Evolutionary conservation across 1,284 basidiomycete genomes (phyloP), one percentile per base, ranked within the genome.

Genomic region (Cryptococcus sp.): DNA sequence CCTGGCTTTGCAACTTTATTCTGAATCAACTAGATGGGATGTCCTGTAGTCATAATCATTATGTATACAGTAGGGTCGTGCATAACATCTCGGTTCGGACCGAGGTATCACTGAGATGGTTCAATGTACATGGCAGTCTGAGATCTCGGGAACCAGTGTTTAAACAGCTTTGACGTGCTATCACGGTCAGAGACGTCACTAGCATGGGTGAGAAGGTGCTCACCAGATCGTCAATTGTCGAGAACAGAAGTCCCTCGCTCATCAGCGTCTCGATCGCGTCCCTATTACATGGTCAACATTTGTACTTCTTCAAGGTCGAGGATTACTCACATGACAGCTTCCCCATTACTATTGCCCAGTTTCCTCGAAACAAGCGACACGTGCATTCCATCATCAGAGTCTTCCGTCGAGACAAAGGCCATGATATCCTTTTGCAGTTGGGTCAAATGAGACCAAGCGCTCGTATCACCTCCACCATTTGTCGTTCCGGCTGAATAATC

Each of bases 261-360:
- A 87, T 83, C 51, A 93, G 78, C 51, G 74, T 73, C 57, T 89
- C 86, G 55, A 91, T 76, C 31, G 85, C 86, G 46, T 82, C 76
- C 63, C 88, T 82, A 57, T 52, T 49, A 44, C 2, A 10, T 10
- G 38, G 38, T 41, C n/a, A 41, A 2, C 38, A 41, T 10, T 10
- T 10, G 38, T 41, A 41, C 38, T 10, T 41, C 10, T 41, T 41
- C n/a, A 41, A 10, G n/a, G n/a, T 41, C n/a, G 38, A n/a, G 38
- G 36, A 5, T 4, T 7, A 65, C 79, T 58, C 55, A 82, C 82
- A 79, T 79, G 56, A 82, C 70, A 15, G 67, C 59, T 31, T 71
- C 70, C 15, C 58, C 55, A 14, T 58, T 55, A 13, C 49, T 63
- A 3, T 53, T 58, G 33, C 68, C 69, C 10, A 76, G 61, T 34